Conservation (phyloP, 148 eudicot genomes). For the Dysphania ambrosioides region DNA sequence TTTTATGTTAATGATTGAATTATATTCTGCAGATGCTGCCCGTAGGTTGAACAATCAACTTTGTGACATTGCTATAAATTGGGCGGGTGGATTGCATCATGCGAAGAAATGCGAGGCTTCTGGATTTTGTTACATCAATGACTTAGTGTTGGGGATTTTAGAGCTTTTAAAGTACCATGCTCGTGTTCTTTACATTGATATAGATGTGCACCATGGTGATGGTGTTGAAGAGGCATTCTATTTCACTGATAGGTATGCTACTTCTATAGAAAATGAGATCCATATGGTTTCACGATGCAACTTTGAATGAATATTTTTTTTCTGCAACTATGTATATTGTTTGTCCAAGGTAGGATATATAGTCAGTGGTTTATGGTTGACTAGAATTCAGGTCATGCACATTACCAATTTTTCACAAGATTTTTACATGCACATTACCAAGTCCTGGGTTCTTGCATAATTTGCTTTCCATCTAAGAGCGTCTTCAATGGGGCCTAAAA, state of each 20-base stretch:
- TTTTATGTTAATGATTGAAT: constrained; percentile 18
- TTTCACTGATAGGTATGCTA: constrained; percentile 77
- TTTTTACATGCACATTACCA: neutral
- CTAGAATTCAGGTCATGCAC: neutral
- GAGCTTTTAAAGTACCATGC: constrained; percentile 98
- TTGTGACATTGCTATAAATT: constrained; percentile 94
- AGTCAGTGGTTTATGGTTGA: neutral
- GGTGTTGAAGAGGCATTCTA: constrained; percentile 99
- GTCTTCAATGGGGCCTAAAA: too few relatives aligned
- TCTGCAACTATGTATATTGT: neutral
- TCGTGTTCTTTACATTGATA: constrained; percentile 94
- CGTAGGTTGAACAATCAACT: constrained; percentile 88
- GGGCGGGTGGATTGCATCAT: constrained; percentile 99
- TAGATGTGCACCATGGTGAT: constrained; percentile 99
- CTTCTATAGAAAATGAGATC: neutral
- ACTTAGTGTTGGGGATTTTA: constrained; percentile 90
- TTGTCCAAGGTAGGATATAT: neutral
- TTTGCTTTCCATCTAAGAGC: constrained; percentile 14
- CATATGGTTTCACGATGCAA: neutral
- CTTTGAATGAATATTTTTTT: neutral
- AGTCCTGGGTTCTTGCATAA: neutral
- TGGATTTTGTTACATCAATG: constrained; percentile 97
- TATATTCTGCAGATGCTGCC: constrained; percentile 76
- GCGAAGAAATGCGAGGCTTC: constrained; percentile 98
- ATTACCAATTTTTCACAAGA: neutral